Percentiles rank a stretch among this genome's conserved stretches.
Conservation (phyloP, 495 filamentous ascomycete species). For the Penicillium chermesinum region DNA sequence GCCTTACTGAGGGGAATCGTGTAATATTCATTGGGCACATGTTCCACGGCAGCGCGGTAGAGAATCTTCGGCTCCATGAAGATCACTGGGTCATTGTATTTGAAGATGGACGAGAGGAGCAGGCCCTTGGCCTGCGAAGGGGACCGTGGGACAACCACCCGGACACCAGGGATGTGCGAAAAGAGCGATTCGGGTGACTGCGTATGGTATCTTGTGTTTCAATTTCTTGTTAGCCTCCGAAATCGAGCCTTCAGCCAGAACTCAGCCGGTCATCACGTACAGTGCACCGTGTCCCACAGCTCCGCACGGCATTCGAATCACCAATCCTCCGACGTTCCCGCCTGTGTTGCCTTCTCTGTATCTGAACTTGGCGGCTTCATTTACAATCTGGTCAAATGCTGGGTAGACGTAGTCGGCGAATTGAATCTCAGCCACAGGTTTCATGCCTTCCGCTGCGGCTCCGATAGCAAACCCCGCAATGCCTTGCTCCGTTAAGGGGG, state of each 20-base stretch:
- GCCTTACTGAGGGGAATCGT: constrained; percentile 82
- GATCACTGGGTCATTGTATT: constrained; percentile 81
- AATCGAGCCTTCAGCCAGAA: too few relatives aligned
- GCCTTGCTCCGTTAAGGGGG: constrained; percentile 88
- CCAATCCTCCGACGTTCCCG: constrained; percentile 68
- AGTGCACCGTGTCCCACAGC: constrained; percentile 93
- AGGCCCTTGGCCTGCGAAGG: constrained; percentile 91
- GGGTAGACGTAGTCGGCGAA: constrained; percentile 98
- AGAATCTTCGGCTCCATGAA: constrained; percentile 98
- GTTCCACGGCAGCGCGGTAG: constrained; percentile 91
- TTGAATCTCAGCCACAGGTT: constrained; percentile 91
- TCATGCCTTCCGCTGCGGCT: constrained; percentile 84
- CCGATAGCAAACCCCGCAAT: constrained; percentile 94
- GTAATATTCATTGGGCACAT: constrained; percentile 81
- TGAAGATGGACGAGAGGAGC: constrained; percentile 69
- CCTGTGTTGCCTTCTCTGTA: constrained; percentile 76
- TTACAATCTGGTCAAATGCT: constrained; percentile 95
- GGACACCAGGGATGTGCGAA: constrained; percentile 83
- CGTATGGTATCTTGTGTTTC: constrained; percentile 89
- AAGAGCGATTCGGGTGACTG: constrained; percentile 93
- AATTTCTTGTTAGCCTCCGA: too few relatives aligned
- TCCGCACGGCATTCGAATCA: constrained; percentile 90
- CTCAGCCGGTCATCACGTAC: constrained; percentile 35
- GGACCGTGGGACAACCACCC: constrained; percentile 84
- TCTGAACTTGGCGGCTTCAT: constrained; percentile 90